Percentiles rank a stretch among this genome's conserved stretches.
Conservation (phyloP, 192 early-diverging fungal genomes). For the Gamsiella multidivaricata region DNA sequence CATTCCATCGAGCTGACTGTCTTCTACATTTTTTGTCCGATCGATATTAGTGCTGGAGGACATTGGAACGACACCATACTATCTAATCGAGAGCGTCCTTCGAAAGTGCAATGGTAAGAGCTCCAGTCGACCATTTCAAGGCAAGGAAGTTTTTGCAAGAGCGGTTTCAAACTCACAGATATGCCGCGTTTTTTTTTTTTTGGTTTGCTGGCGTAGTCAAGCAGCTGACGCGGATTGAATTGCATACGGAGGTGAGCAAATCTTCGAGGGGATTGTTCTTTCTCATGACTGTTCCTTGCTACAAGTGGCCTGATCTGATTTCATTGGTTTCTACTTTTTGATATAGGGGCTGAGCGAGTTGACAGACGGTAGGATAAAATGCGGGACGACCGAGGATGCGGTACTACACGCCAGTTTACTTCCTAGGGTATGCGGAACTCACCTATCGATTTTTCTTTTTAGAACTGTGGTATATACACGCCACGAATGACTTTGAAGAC, state of each 20-base stretch:
- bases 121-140: not conserved
- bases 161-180: no score
- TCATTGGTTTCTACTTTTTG: not conserved
- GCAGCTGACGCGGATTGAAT: slow-evolving; percentile 43
- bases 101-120: slow-evolving; percentile 43
- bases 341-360: slow-evolving; percentile 33
- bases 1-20: not conserved
- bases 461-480: slow-evolving; percentile 43
- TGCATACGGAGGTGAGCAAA: slow-evolving; percentile 29
- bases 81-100: slow-evolving; percentile 46
- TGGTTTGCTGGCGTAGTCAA: slow-evolving; percentile 8
- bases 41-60: slow-evolving; percentile 44
- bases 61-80: slow-evolving; percentile 47
- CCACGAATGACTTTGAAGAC: slow-evolving; percentile 25
- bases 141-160: no score
- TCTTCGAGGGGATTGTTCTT: not conserved
- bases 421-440: no score
- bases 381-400: no score
- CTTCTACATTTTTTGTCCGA: not conserved
- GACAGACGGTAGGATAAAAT: slow-evolving; percentile 30
- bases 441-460: no score
- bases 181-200: not conserved
- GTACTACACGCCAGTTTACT: no score
- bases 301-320: not conserved
- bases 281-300: not conserved